Evolutionary conservation across 805 yeast genomes (phyloP), one percentile per base, ranked within the genome.

Genomic region (Pichia insulana): DNA sequence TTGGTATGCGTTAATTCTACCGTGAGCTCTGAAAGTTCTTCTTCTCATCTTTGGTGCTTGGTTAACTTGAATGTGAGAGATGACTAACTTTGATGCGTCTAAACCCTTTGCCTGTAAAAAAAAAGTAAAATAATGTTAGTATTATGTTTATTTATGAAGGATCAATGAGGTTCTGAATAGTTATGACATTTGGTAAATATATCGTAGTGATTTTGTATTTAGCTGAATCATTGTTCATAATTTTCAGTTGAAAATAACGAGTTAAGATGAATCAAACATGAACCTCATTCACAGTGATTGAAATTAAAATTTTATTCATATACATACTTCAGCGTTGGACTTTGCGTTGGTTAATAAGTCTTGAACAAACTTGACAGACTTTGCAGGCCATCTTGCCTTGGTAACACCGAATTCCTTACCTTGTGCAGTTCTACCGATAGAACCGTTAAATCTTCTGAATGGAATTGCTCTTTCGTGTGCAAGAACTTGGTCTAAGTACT

Each of bases 11-110:
- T 90, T 92, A 71, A 88, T 86, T 83, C 98, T 92, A 85, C 99
- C 99, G 83, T 90, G 97, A 65, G 99, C 99, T 83, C 99, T 89
- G 96, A 78, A 92, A 67, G 98, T 92, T 79, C 99, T 88, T 80
- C 99, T 90, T 82, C 97, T 92, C 78, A 87, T 95, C 78, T 88
- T 88, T 76, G 99, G 98, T 65, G 98, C 98, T 73, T 88, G 96
- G 95, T 92, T 92, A 67, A 90, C 98, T 80, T 92, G 98, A 70
- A 92, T 90, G 85, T 92, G 97, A 61, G 95, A 82, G 67, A 92
- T 80, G 75, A 83, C 83, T 69, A 92, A 84, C 71, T 84, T 86
- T 62, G 94, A 78, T 63, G 84, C 79, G 71, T 92, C 97, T 74
- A 92, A 87, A 66, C 98, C 98, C 81, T 92, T 92, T 62, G 95